Conservation (phyloP, 768 basidiomycete species). For the Hypholoma fasciculare region DNA sequence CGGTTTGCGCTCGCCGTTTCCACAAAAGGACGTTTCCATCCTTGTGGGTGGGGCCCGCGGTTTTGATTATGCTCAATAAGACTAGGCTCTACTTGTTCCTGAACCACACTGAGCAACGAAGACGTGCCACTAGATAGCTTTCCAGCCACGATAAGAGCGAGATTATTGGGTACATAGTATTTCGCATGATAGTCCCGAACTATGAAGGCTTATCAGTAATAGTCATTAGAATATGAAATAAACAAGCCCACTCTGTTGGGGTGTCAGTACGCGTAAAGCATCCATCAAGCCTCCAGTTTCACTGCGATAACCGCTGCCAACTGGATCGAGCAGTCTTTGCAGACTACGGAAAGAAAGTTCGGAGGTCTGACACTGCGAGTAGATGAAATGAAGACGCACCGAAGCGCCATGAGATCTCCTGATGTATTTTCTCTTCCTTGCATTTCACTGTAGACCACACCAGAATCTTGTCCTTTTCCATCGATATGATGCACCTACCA, state of each 20-base stretch:
- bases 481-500: conserved; percentile 92
- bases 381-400: conserved; percentile 44
- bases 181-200: conserved; percentile 87
- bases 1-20: conserved; percentile 80
- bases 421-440: conserved; percentile 94
- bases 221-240: neutral
- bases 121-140: conserved; percentile 75
- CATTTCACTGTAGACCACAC: conserved; percentile 98
- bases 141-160: conserved; percentile 86
- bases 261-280: conserved; percentile 78
- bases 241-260: conserved; percentile 74
- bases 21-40: conserved; percentile 94
- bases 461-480: conserved; percentile 85
- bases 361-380: neutral
- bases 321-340: conserved; percentile 80
- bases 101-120: conserved; percentile 79
- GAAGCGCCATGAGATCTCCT: conserved; percentile 85
- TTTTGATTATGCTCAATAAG: conserved; percentile 76
- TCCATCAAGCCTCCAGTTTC: conserved; percentile 98
- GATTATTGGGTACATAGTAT: conserved; percentile 94
- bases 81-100: conserved; percentile 79
- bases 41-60: conserved; percentile 65
- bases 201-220: conserved; percentile 27
- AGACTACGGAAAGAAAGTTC: conserved; percentile 41
- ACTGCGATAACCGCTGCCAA: conserved; percentile 86